Base-by-base conservation (phyloP, 331 rosid genomes). In the Dryas integrifolia region DNA sequence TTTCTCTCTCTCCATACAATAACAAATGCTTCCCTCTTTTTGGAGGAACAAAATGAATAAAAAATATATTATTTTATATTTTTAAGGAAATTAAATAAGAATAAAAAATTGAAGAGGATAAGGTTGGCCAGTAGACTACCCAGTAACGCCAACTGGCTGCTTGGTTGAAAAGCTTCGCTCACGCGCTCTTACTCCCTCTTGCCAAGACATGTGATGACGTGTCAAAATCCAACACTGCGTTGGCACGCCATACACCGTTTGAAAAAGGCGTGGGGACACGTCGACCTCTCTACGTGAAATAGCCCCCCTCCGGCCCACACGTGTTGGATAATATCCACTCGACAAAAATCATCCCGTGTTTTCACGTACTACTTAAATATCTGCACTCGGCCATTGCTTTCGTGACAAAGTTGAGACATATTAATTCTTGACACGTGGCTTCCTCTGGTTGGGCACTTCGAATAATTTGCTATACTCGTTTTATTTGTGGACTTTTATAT, bases 91-190 rank as follows among this genome's bases (percentile, higher is more conserved):
- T 61, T 43, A 49, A 35, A 66, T 26, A 26, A 4, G 30, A 41
- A 14, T 2, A 18, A 74, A 18, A 47, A 80, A 69, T 26, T 24
- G 52, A 77, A 83, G 85, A 77, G 83, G 87, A 86, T 86, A 83
- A 86, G 87, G 80, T 78, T 80, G 84, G 85, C 77, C 83, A 78
- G 84, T 80, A 59, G 77, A 72, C 57, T 51, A 49, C 78, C 67
- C 74, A 72, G 85, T 70, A 16, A 77, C 79, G 89, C 84, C 89
- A 80, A 78, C 89, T 78, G 87, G 87, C 74, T 49, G 43, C 9
- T 5, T 53, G 46, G 47, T 15, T 26, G 30, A 26, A 40, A 72
- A 49, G 76, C 70, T 61, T 57, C 46, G 26, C 39, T 69, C 78
- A 80, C 89, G 83, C 83, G 81, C 85, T 6, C 68, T 14, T 10